phyloP scores from a whole-genome alignment of 140 eudicot genomes.

The Flaveria floridana region DNA sequence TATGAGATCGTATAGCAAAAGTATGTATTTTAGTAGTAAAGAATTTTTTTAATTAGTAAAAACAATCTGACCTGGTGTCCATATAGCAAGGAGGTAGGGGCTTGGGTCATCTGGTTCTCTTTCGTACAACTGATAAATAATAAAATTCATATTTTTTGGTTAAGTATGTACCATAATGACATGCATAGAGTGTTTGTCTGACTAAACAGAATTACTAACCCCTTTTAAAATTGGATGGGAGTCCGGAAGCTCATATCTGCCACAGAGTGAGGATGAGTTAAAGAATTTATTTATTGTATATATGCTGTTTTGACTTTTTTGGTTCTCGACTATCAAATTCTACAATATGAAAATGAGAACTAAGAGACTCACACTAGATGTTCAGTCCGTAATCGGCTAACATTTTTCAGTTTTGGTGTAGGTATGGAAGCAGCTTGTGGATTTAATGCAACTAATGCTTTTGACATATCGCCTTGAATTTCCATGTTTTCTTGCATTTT shows the following conservation, averaged over 20 bases:
- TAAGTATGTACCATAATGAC: neutral
- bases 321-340: neutral
- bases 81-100: slow-evolving; percentile 94
- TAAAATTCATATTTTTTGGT: neutral
- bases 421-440: slow-evolving; percentile 83
- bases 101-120: slow-evolving; percentile 97
- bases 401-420: slow-evolving; percentile 74
- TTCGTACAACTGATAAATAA: slow-evolving; percentile 57
- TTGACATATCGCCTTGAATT: slow-evolving; percentile 68
- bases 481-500: slow-evolving; percentile 63
- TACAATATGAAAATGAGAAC: neutral
- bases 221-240: slow-evolving; percentile 67
- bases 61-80: slow-evolving; percentile 80
- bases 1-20: slow-evolving; percentile 3
- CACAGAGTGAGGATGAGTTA: slow-evolving; percentile 27
- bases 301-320: neutral
- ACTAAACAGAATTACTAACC: slow-evolving; percentile 51
- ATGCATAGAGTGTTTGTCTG: slow-evolving; percentile 9
- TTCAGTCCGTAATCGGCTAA: slow-evolving; percentile 88
- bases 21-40: slow-evolving; percentile 1
- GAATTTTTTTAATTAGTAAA: neutral
- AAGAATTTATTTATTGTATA: slow-evolving; percentile 1
- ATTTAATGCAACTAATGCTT: slow-evolving; percentile 75
- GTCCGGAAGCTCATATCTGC: slow-evolving; percentile 96
- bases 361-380: slow-evolving; percentile 81